A percentile compares a stretch with the other conserved stretches of the same genome.
These are phyloP conservation scores for Gymnopilus junonius DNA, from an alignment of 768 basidiomycete species.

Conservation along the genomic window DNA sequence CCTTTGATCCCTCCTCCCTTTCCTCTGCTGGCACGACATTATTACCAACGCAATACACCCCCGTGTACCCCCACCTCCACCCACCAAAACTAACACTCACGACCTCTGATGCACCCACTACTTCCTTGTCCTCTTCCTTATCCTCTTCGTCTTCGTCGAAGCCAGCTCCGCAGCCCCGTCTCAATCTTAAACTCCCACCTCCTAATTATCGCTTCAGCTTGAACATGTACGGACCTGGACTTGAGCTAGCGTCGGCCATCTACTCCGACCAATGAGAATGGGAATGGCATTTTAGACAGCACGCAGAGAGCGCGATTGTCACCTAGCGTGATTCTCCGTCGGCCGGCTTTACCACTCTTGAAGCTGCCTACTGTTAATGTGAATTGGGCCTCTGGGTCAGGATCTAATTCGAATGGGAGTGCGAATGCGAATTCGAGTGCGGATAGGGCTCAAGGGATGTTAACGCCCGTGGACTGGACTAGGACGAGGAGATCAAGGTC, in stretches of 20 bases:
- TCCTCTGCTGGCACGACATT: background rate
- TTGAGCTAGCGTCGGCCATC: no score
- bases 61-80: background rate
- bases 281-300: background rate
- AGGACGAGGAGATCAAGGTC: conserved; percentile 36
- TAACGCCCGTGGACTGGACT: no score
- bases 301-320: conserved; percentile 28
- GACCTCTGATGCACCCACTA: background rate
- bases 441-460: background rate
- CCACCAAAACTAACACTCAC: conserved; percentile 5
- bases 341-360: conserved; percentile 34
- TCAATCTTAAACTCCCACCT: conserved; percentile 14
- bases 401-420: conserved; percentile 24
- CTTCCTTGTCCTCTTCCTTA: background rate
- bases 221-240: conserved; percentile 3
- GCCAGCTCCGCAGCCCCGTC: background rate
- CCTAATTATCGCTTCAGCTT: conserved; percentile 31
- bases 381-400: background rate
- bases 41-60: background rate
- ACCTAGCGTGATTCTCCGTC: conserved; percentile 33
- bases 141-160: background rate
- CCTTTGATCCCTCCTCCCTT: background rate
- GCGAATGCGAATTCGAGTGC: conserved; percentile 3
- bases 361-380: conserved; percentile 45
- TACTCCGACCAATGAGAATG: background rate